Evolutionary conservation across 2,329 filamentous ascomycete species (phyloP).

Genomic region (Cercospora sp.): DNA sequence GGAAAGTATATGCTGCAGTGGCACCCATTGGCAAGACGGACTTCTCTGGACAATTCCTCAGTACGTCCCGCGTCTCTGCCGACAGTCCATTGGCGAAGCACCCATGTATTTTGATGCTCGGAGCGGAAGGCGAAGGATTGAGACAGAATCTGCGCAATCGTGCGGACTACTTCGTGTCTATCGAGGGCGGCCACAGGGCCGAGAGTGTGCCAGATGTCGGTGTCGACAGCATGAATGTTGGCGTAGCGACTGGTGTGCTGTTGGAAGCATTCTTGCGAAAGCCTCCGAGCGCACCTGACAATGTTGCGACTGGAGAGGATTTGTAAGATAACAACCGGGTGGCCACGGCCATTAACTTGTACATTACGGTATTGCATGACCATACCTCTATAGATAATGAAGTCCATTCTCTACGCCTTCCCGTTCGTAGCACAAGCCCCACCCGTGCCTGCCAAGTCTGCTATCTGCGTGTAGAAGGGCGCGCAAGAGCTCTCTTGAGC

Average conservation of each 20-base stretch:
- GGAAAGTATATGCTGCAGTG: conserved; percentile 79
- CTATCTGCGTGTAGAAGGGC: neutral
- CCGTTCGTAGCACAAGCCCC: neutral
- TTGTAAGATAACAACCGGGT: neutral
- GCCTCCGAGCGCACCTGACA: conserved; percentile 16
- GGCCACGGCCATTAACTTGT: neutral
- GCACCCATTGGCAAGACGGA: conserved; percentile 36
- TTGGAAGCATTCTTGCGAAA: conserved; percentile 61
- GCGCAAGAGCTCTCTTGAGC: neutral
- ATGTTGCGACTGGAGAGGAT: neutral
- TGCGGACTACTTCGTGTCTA: conserved; percentile 65
- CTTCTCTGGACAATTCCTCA: conserved; percentile 16
- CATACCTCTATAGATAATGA: neutral
- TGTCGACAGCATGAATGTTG: conserved; percentile 92
- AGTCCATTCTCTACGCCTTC: neutral
- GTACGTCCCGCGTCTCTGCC: conserved; percentile 23
- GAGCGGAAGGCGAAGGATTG: conserved; percentile 77
- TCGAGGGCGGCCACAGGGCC: conserved; percentile 43
- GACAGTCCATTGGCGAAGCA: conserved; percentile 39
- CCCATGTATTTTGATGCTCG: conserved; percentile 78
- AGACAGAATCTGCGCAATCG: conserved; percentile 62
- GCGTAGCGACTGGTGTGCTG: conserved; percentile 78
- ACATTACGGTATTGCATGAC: neutral
- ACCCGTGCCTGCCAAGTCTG: conserved; percentile 3
- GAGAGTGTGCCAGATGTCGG: conserved; percentile 46